Conservation (phyloP, 768 basidiomycete species). For the Lentinula edodes region DNA sequence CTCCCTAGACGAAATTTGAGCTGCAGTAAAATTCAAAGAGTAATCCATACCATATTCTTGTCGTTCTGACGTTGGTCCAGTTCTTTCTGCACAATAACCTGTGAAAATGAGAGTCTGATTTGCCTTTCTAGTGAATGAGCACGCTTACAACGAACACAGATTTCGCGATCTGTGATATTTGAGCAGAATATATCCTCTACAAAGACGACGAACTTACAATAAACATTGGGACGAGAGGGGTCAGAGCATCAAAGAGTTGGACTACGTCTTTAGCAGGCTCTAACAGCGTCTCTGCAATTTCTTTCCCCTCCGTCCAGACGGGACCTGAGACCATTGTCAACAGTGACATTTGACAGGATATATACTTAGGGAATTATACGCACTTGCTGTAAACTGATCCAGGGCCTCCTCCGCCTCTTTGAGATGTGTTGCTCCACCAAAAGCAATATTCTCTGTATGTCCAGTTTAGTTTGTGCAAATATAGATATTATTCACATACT, state of each 20-base stretch:
- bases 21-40: neutral
- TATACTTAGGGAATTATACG: neutral
- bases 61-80: slow-evolving; percentile 6
- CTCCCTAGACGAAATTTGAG: neutral
- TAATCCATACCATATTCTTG: slow-evolving; percentile 5
- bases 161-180: neutral
- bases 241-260: neutral
- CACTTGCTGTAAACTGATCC: slow-evolving; percentile 2
- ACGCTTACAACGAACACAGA: slow-evolving; percentile 4
- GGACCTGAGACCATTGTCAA: neutral
- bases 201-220: neutral
- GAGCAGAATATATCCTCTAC: neutral
- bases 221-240: slow-evolving; percentile 3
- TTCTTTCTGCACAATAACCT: slow-evolving; percentile 7
- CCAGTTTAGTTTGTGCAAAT: neutral
- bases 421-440: slow-evolving; percentile 1
- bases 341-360: neutral
- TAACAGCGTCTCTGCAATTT: neutral
- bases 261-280: slow-evolving; percentile 8
- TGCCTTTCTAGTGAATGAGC: neutral
- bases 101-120: neutral
- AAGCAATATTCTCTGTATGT: neutral
- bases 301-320: slow-evolving; percentile 6
- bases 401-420: neutral
- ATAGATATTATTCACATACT: neutral